These are phyloP conservation scores for Alternaria novae-zelandiae DNA, from an alignment of 2,329 filamentous ascomycete genomes.

Conservation along the genomic window DNA sequence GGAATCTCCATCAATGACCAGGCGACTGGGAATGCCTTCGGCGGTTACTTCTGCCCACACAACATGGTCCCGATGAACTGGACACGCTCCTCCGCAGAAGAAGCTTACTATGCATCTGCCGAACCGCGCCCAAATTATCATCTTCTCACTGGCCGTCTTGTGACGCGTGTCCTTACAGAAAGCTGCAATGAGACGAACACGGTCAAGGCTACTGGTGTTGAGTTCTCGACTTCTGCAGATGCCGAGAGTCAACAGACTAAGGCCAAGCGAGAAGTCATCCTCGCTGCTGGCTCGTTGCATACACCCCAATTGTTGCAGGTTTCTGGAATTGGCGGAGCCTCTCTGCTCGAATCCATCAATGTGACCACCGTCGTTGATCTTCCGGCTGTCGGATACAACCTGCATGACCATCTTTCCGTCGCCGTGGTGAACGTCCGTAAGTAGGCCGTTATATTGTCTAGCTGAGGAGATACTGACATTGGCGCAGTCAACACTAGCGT, in stretches of 20 bases:
- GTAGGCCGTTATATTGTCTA: background rate
- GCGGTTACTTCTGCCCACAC: conserved; percentile 30
- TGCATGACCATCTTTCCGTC: conserved; percentile 28
- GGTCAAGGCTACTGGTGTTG: conserved; percentile 24
- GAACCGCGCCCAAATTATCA: conserved; percentile 26
- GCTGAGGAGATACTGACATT: background rate
- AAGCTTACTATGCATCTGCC: conserved; percentile 29
- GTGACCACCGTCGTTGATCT: conserved; percentile 29
- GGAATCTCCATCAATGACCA: conserved; percentile 27
- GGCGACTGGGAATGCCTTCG: conserved; percentile 26
- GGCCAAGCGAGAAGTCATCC: conserved; percentile 31
- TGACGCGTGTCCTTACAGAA: conserved; percentile 19
- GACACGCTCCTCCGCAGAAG: conserved; percentile 26
- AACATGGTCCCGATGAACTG: conserved; percentile 19
- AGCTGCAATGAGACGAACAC: conserved; percentile 1
- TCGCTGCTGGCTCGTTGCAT: conserved; percentile 34
- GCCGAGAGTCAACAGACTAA: conserved; percentile 16
- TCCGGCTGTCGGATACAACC: conserved; percentile 32
- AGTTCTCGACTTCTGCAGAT: conserved; percentile 25
- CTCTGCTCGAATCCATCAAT: conserved; percentile 25
- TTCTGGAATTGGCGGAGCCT: conserved; percentile 34
- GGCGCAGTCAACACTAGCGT: conserved; percentile 20
- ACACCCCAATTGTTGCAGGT: conserved; percentile 37
- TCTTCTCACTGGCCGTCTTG: conserved; percentile 24
- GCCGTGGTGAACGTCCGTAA: conserved; percentile 17